Base-by-base conservation (phyloP, 2,329 filamentous ascomycete genomes). In the Clonostachys byssicola region DNA sequence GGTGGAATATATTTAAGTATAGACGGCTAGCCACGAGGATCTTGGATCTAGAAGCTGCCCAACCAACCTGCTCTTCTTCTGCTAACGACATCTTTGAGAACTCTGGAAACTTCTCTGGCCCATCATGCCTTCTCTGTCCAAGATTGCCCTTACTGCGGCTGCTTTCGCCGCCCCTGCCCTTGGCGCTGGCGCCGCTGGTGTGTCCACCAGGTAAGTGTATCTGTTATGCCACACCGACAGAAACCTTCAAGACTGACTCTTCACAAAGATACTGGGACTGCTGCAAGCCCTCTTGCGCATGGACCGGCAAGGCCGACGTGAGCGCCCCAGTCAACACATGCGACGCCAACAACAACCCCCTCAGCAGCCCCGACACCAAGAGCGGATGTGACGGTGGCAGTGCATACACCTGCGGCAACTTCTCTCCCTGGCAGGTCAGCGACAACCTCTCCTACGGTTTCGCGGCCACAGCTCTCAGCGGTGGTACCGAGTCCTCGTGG, bases 271-370 rank as follows among this genome's bases (percentile, higher is more conserved):
- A 77, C 60, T 78, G 79, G 77, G 84, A 88, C 61, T 88, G 85
- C 70, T 88, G 84, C 70, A 88, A 89, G 71, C 78, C 83, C 20
- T 84, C 80, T 17, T 88, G 83, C 61, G 72, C 73, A 5, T 81
- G 83, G 83, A 60, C 70, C 12, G 72, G 64, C 46, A 86, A 86
- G 61, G 79, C 76, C 13, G 51, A 69, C 39, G 72, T 81, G 60
- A 67, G 64, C 49, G 46, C 54, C 10, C 75, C 80, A 13, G 75
- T 82, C 35, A 63, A 65, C 16, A 76, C 77, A 35, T 85, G 81
- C 63, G 67, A 76, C 57, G 71, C 67, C 52, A 66, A 73, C 53
- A 77, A 84, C 67, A 71, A 73, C 49, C 76, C 75, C 5, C 63
- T 86, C 43, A 67, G 66, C 38, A 70, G 79, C 56, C 60, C 69